Evolutionary conservation across 2,329 filamentous ascomycete genomes (phyloP).

Genomic region (Neopestalotiopsis sp.): DNA sequence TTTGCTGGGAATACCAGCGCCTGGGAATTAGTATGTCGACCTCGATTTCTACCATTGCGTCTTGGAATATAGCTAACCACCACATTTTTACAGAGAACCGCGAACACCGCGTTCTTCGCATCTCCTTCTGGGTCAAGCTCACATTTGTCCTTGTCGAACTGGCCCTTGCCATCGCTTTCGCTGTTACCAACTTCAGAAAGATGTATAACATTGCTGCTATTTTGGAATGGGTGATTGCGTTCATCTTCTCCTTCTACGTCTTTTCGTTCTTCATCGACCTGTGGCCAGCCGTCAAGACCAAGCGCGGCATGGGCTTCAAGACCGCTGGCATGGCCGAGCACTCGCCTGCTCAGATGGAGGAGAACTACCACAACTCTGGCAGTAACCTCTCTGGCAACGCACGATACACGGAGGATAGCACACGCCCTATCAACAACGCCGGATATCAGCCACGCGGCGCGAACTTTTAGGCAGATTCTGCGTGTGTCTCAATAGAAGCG

Average conservation of each 20-base stretch:
- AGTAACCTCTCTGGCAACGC: constrained; percentile 22
- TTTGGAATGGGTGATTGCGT: constrained; percentile 79
- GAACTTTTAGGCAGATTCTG: constrained; percentile 21
- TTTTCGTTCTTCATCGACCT: constrained; percentile 89
- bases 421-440: constrained; percentile 30
- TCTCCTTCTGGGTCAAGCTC: constrained; percentile 89
- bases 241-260: constrained; percentile 88
- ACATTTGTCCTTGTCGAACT: constrained; percentile 83
- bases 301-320: constrained; percentile 27
- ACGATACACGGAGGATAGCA: constrained; percentile 33
- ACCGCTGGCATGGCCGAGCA: constrained; percentile 28
- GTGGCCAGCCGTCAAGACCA: constrained; percentile 73
- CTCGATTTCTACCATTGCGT: background rate
- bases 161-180: constrained; percentile 75
- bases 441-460: constrained; percentile 18
- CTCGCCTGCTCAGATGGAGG: constrained; percentile 29
- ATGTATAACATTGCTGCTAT: constrained; percentile 73
- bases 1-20: constrained; percentile 89
- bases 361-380: constrained; percentile 29
- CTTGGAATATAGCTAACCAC: background rate
- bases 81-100: constrained; percentile 63
- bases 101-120: constrained; percentile 73
- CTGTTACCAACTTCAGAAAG: constrained; percentile 53
- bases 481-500: background rate
- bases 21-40: constrained; percentile 71